Evolutionary conservation across 2,329 filamentous ascomycete species (phyloP).

Genomic region (Clarireedia monteithiana): DNA sequence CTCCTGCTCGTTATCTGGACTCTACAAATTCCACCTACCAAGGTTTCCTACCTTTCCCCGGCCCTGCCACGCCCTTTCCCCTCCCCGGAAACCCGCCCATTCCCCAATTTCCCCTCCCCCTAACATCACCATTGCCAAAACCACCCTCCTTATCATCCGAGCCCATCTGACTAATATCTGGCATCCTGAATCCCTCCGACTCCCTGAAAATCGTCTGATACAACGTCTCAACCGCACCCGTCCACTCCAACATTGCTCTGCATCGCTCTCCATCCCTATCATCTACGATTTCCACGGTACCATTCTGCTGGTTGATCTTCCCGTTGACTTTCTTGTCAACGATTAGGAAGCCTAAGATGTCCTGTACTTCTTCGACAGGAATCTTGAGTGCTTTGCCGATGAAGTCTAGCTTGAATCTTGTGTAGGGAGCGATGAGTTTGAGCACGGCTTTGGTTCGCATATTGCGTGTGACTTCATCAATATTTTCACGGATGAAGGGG

Average conservation of each 20-base stretch:
- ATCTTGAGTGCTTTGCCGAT: slow-evolving; percentile 86
- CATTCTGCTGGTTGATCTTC: slow-evolving; percentile 81
- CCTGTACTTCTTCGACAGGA: slow-evolving; percentile 76
- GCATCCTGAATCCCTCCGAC: slow-evolving; percentile 55
- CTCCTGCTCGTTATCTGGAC: too few relatives aligned
- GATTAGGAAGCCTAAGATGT: slow-evolving; percentile 92
- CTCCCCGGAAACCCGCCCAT: too few relatives aligned
- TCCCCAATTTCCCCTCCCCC: too few relatives aligned
- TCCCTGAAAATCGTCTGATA: slow-evolving; percentile 70
- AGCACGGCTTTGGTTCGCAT: slow-evolving; percentile 95
- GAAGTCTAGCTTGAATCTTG: slow-evolving; percentile 79
- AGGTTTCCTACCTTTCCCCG: too few relatives aligned
- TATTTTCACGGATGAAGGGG: slow-evolving; percentile 96
- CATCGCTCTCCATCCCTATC: slow-evolving; percentile 67
- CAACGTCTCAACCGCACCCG: slow-evolving; percentile 58
- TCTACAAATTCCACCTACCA: too few relatives aligned
- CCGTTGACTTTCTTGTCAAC: slow-evolving; percentile 81
- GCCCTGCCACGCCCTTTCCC: too few relatives aligned
- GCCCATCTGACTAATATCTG: slow-evolving; percentile 17
- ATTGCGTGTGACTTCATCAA: slow-evolving; percentile 95
- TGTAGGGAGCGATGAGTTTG: slow-evolving; percentile 91
- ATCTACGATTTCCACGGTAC: slow-evolving; percentile 73
- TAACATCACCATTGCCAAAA: too few relatives aligned
- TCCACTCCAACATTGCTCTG: slow-evolving; percentile 65
- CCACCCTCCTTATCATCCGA: too few relatives aligned